Percentiles rank a stretch among this genome's conserved stretches.
Conservation (phyloP, 805 yeast species). For the Lipomyces lipofer region DNA sequence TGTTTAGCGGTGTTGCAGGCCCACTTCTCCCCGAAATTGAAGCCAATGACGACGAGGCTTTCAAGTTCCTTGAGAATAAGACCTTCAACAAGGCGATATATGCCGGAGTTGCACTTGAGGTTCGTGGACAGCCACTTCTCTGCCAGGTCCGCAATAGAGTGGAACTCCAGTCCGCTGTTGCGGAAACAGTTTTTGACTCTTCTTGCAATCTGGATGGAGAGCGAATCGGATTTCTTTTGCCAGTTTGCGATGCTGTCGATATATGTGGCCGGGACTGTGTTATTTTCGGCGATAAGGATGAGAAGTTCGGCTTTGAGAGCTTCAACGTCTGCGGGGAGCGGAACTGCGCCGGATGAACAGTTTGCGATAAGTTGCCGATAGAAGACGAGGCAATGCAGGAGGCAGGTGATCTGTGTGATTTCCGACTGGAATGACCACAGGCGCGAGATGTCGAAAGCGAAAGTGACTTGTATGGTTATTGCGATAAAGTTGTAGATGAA, state of each 20-base stretch:
- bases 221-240: slow-evolving; percentile 10
- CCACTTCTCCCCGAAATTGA: slow-evolving; percentile 2
- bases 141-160: slow-evolving; percentile 9
- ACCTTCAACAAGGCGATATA: slow-evolving; percentile 21
- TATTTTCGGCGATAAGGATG: slow-evolving; percentile 22
- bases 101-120: slow-evolving; percentile 6
- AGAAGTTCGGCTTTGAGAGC: slow-evolving; percentile 27
- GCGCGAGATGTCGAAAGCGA: slow-evolving; percentile 82
- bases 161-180: slow-evolving; percentile 5
- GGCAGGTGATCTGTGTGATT: slow-evolving; percentile 78
- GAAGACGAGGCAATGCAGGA: slow-evolving; percentile 68
- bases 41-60: slow-evolving; percentile 7
- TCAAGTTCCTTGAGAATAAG: slow-evolving; percentile 25
- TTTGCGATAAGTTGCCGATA: slow-evolving; percentile 61
- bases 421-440: slow-evolving; percentile 78
- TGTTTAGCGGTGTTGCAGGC: not conserved
- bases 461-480: slow-evolving; percentile 70
- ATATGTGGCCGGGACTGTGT: not conserved
- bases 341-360: slow-evolving; percentile 6
- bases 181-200: slow-evolving; percentile 13
- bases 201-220: slow-evolving; percentile 29
- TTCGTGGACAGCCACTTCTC: slow-evolving; percentile 15
- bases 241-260: slow-evolving; percentile 9
- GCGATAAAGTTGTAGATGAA: slow-evolving; percentile 53
- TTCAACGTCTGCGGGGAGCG: slow-evolving; percentile 13